These are phyloP conservation scores for Xylaria curta DNA, from an alignment of 495 filamentous ascomycete species.

Conservation along the genomic window DNA sequence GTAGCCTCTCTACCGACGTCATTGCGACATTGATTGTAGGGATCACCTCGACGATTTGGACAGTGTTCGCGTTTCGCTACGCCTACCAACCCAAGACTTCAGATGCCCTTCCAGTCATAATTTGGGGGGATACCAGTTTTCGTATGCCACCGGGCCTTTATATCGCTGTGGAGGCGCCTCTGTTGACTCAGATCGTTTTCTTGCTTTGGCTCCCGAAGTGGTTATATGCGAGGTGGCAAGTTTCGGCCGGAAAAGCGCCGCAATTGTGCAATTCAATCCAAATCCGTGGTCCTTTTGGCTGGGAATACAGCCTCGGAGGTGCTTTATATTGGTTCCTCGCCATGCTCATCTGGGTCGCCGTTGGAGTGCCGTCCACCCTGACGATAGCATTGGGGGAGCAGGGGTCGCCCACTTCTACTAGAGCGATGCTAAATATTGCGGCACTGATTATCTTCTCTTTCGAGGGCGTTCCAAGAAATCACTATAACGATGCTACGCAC, in stretches of 20 bases:
- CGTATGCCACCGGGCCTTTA: not conserved
- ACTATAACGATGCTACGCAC: not conserved
- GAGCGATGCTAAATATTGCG: not conserved
- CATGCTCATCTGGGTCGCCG: not conserved
- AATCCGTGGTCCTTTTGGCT: not conserved
- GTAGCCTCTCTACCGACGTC: not conserved
- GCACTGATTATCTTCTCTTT: not conserved
- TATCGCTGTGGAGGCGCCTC: not conserved
- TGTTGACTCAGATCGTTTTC: not conserved
- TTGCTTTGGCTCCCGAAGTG: not conserved
- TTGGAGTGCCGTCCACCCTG: not conserved
- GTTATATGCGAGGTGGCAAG: not conserved
- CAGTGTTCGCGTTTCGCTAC: not conserved
- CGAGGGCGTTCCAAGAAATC: not conserved
- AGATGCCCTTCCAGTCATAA: not conserved
- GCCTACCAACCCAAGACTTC: not conserved
- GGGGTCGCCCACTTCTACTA: not conserved
- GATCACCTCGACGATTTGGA: not conserved
- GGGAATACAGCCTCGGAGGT: not conserved
- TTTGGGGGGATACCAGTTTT: not conserved
- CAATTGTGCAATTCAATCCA: not conserved
- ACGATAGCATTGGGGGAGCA: not conserved
- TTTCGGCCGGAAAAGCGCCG: not conserved
- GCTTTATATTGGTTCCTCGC: not conserved
- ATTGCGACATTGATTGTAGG: not conserved